Evolutionary conservation across 352 stramenopile species (phyloP).

Genomic region (Phytophthora niederhauseri): DNA sequence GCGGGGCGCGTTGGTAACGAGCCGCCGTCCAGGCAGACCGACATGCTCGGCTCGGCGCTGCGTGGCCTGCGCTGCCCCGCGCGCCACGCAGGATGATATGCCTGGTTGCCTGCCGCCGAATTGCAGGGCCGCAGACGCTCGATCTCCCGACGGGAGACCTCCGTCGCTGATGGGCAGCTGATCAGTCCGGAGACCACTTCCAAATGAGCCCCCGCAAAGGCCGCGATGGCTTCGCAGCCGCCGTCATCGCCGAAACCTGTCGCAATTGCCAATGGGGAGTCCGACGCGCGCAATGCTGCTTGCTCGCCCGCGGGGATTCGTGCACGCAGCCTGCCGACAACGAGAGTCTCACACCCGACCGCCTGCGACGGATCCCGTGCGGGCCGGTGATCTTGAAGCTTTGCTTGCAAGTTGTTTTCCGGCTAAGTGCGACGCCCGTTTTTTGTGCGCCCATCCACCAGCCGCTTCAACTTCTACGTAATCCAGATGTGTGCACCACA

Average conservation of each 20-base stretch:
- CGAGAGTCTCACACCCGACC: no score
- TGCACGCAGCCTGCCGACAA: background rate
- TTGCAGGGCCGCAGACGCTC: background rate
- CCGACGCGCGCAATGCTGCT: no score
- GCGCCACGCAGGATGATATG: slow-evolving; percentile 3
- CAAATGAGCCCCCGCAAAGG: background rate
- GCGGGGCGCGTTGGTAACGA: background rate
- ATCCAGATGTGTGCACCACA: slow-evolving; percentile 8
- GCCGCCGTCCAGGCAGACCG: background rate
- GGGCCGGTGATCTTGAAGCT: background rate
- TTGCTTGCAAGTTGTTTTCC: background rate
- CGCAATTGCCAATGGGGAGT: no score
- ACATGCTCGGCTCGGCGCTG: background rate
- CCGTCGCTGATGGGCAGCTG: no score
- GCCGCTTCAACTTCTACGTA: slow-evolving; percentile 21
- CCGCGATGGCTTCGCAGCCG: background rate
- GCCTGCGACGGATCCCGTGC: background rate
- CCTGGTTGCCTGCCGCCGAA: background rate
- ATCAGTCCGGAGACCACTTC: background rate
- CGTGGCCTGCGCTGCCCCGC: background rate
- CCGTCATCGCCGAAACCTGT: no score
- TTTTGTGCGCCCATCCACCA: background rate
- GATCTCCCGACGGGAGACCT: no score
- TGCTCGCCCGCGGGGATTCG: background rate
- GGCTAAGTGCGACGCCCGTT: no score